Conservation (phyloP, 2,329 filamentous ascomycete genomes). For the Venturiaceae sp. region DNA sequence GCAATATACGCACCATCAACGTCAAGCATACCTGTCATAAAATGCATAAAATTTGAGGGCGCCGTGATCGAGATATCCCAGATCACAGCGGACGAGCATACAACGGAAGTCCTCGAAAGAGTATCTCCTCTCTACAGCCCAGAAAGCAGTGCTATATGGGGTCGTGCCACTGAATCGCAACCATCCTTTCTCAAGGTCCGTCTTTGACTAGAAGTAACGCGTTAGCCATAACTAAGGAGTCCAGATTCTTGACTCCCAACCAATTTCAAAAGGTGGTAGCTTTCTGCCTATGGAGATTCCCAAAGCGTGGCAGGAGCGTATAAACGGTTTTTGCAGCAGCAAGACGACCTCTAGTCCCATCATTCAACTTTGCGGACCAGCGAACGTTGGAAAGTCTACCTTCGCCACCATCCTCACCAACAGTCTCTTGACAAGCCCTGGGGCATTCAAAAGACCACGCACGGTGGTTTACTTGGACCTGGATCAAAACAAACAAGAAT, state of each 20-base stretch:
- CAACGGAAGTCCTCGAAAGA: neutral
- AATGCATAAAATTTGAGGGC: constrained; percentile 4
- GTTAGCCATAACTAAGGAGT: neutral
- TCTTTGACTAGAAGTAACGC: neutral
- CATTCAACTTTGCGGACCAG: constrained; percentile 1
- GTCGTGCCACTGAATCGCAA: neutral
- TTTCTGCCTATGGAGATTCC: neutral
- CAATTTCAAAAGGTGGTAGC: neutral
- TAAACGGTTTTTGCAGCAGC: neutral
- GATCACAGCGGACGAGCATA: neutral
- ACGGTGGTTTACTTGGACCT: neutral
- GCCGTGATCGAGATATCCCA: neutral
- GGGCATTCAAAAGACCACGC: neutral
- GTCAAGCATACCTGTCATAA: neutral
- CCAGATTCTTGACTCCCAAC: neutral
- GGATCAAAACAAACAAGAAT: constrained; percentile 1
- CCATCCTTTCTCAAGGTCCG: neutral
- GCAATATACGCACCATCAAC: neutral
- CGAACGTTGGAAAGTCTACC: neutral
- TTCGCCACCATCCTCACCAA: neutral
- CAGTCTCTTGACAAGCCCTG: neutral
- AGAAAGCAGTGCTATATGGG: neutral
- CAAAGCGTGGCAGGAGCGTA: neutral
- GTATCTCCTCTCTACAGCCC: neutral
- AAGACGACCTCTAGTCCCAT: neutral